Evolutionary conservation across 345 rosid species (phyloP).

Genomic region (Moringa oleifera): DNA sequence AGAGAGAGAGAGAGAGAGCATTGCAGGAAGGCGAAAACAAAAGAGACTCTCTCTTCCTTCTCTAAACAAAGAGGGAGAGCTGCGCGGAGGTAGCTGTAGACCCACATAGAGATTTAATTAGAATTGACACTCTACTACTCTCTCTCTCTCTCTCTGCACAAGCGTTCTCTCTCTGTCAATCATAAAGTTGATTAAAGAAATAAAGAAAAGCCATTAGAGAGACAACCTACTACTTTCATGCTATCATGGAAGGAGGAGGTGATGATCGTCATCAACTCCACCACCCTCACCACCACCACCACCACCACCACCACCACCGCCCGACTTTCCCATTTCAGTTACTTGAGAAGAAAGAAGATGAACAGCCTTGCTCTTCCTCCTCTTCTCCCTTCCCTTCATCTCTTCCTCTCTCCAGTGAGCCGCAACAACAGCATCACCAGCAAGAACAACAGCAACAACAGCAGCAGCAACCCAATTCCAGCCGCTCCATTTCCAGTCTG

Average conservation of each 20-base stretch:
- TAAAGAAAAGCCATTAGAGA: constrained; percentile 20
- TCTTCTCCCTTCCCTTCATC: constrained; percentile 35
- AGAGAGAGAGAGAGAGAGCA: no score
- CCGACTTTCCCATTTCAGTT: constrained; percentile 74
- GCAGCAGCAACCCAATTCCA: constrained; percentile 24
- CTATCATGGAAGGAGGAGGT: constrained; percentile 60
- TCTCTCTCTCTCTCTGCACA: constrained; percentile 23
- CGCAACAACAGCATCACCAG: constrained; percentile 30
- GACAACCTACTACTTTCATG: constrained; percentile 33
- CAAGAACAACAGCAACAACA: constrained; percentile 14
- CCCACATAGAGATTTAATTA: constrained; percentile 38
- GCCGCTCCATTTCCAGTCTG: constrained; percentile 29
- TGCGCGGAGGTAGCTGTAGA: constrained; percentile 20
- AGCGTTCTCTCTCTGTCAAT: constrained; percentile 12
- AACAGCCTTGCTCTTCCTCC: constrained; percentile 45
- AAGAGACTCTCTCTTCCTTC: constrained; percentile 9
- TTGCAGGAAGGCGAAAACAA: background rate
- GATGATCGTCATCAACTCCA: constrained; percentile 49
- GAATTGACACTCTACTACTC: background rate
- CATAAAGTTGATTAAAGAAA: constrained; percentile 33
- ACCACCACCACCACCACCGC: constrained; percentile 48
- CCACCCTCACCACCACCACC: constrained; percentile 38
- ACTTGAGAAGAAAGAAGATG: constrained; percentile 75
- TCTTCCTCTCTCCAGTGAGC: background rate
- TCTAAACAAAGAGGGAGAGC: background rate